These are phyloP conservation scores for Syzygium jambos DNA, from an alignment of 345 rosid genomes.

Conservation along the genomic window DNA sequence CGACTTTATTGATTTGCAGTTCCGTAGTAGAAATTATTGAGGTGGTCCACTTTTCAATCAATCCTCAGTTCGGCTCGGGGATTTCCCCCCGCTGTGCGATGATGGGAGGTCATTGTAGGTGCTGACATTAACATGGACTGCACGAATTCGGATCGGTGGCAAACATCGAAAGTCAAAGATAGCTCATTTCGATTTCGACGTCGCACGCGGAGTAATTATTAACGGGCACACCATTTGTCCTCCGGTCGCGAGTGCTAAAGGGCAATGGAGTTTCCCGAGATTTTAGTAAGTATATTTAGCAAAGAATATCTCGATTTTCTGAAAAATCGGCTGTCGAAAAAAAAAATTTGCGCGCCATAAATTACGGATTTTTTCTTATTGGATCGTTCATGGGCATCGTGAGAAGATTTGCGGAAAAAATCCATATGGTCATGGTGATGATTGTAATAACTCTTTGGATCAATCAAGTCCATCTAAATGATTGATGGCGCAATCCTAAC, in stretches of 20 bases:
- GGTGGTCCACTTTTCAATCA: background rate
- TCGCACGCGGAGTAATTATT: background rate
- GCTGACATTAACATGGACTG: background rate
- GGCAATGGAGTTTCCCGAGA: background rate
- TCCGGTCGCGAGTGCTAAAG: background rate
- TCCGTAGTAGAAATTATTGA: accelerated
- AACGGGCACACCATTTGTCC: background rate
- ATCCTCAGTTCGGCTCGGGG: background rate
- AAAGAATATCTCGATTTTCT: background rate
- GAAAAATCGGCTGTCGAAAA: background rate
- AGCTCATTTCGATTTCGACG: background rate
- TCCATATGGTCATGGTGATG: accelerated
- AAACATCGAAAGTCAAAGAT: background rate
- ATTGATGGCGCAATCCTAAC: background rate
- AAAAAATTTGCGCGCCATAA: background rate
- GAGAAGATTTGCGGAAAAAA: background rate
- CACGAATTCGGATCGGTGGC: background rate
- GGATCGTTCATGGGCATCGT: background rate
- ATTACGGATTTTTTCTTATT: background rate
- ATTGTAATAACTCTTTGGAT: background rate
- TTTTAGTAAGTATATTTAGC: background rate
- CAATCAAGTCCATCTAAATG: background rate
- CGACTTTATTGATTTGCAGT: background rate
- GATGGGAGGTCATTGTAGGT: background rate
- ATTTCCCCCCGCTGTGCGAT: background rate